Conservation (phyloP, 257 asterid genomes). For the Fraxinus quadrangulata region DNA sequence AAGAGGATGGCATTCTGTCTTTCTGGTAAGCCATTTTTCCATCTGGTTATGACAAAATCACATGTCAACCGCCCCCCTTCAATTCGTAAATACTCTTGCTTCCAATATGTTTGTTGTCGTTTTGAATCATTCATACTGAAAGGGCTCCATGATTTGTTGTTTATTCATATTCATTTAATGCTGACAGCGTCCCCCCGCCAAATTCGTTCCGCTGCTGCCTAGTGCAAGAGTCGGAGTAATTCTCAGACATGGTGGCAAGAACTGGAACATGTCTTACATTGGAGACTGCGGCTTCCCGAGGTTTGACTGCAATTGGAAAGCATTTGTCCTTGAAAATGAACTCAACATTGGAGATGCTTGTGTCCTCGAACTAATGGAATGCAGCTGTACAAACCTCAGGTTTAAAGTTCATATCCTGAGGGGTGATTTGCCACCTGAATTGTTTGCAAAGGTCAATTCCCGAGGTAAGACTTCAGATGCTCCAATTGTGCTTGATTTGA, state of each 20-base stretch:
- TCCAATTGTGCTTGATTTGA: conserved; percentile 22
- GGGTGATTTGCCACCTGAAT: conserved; percentile 30
- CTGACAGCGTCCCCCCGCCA: conserved; percentile 27
- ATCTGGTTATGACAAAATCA: conserved; percentile 25
- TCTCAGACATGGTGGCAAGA: conserved; percentile 36
- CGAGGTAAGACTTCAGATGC: conserved; percentile 6
- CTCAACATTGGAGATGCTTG: conserved; percentile 49
- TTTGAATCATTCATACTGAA: neutral
- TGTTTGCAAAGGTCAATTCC: conserved; percentile 7
- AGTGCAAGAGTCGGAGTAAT: conserved; percentile 26
- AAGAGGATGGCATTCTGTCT: conserved; percentile 28
- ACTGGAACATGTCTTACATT: conserved; percentile 36
- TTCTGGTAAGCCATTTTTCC: conserved; percentile 33
- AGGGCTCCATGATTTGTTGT: neutral
- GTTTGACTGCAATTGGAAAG: conserved; percentile 32
- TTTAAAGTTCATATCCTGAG: conserved; percentile 43
- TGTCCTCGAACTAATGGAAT: conserved; percentile 50
- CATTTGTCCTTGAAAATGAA: conserved; percentile 42
- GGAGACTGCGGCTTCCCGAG: conserved; percentile 5
- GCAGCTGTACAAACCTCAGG: neutral
- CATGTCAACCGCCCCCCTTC: neutral
- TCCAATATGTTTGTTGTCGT: neutral
- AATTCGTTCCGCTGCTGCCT: conserved; percentile 28
- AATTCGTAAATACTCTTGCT: conserved; percentile 28
- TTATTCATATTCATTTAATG: neutral